Evolutionary conservation across 2,329 filamentous ascomycete species (phyloP), one percentile per base, ranked within the genome.

Genomic region (Blastomyces gilchristii): DNA sequence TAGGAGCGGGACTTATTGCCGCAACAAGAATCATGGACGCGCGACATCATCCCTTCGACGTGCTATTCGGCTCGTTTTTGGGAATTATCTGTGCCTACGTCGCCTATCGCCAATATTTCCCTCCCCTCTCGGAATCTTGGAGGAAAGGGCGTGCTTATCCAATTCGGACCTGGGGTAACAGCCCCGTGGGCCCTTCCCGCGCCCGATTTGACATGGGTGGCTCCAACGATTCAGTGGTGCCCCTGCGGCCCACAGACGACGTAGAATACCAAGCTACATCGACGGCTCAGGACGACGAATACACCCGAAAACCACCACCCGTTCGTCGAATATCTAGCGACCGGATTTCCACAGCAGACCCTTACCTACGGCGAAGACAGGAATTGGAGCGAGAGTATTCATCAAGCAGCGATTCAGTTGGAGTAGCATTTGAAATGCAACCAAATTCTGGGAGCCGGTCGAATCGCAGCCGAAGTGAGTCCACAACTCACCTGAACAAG

Each of bases 1-100:
- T 85, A 18, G 82, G 76, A 28, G 83, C 83, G 22, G 77, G 78
- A 12, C 76, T 85, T 52, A 77, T 85, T 61, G 81, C 83, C 6
- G 80, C 82, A 47, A 81, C 80, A 16, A 80, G 83, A 54, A 85
- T 85, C 63, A 85, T 85, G 83, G 83, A 85, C 67, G 82, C 82
- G 28, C 78, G 83, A 18, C 83, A 85, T 64, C 83, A 85, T 67
- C 82, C 83, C 0, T 85, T 85, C 70, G 83, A 85, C 66, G 83
- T 85, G 39, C 76, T 85, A 50, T 80, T 79, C 14, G 83, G 83
- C 9, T 81, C 79, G 1, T 66, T 81, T 11, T 73, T 85, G 1
- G 83, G 83, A 3, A 75, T 83, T 22, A 67, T 80, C 41, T 80
- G 80, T 49, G 82, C 81, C 9, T 82, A 77, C 73, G 74, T 77